These are phyloP conservation scores for Alliaria petiolata DNA, from an alignment of 345 rosid genomes.

Conservation along the genomic window DNA sequence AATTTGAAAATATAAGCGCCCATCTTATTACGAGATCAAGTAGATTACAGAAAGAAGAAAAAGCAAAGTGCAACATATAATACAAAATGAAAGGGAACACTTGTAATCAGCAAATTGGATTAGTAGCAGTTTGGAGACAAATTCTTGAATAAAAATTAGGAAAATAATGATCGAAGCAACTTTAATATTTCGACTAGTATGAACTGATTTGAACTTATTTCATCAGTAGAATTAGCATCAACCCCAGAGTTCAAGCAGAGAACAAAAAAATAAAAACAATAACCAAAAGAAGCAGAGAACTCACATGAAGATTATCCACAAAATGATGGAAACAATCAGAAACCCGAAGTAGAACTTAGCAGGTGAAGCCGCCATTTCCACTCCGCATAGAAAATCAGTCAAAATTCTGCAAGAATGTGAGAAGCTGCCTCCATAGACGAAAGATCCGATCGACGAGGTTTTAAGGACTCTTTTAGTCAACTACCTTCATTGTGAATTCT, in stretches of 20 bases:
- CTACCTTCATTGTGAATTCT: too few species aligned
- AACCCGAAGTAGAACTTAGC: conserved; percentile 80
- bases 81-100: background rate
- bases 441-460: too few species aligned
- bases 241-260: background rate
- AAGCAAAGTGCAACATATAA: background rate
- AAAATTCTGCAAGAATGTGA: too few species aligned
- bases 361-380: conserved; percentile 73
- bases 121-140: background rate
- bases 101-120: background rate
- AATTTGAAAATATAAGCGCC: too few species aligned
- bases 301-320: conserved; percentile 86
- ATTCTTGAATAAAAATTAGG: background rate
- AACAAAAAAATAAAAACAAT: background rate
- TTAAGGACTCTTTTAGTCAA: too few species aligned
- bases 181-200: background rate
- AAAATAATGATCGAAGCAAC: background rate
- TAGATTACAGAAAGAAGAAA: background rate
- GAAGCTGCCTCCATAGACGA: too few species aligned
- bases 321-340: conserved; percentile 55
- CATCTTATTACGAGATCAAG: background rate
- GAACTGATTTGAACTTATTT: background rate
- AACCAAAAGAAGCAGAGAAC: conserved; percentile 15
- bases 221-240: background rate
- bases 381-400: too few species aligned